A percentile compares a stretch with the other conserved stretches of the same genome.
Evolutionary conservation across 768 basidiomycete species (phyloP).

Genomic region (Hypholoma fasciculare): DNA sequence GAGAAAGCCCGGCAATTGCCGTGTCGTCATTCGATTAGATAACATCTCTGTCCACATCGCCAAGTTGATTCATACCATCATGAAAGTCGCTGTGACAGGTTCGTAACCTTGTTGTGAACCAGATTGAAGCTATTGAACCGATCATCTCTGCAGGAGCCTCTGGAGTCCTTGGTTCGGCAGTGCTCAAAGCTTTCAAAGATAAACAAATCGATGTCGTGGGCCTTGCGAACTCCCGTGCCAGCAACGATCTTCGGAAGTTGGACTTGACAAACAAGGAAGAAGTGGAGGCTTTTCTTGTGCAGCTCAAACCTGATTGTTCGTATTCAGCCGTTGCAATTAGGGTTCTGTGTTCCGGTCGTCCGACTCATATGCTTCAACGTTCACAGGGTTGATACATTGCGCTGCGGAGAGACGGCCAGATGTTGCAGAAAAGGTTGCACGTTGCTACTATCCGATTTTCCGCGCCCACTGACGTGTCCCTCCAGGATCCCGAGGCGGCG

Average conservation of each 20-base stretch:
- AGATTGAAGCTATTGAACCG: background rate
- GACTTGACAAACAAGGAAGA: conserved; percentile 65
- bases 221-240: conserved; percentile 71
- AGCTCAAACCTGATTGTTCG: conserved; percentile 69
- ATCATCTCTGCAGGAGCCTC: conserved; percentile 68
- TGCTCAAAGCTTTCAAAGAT: conserved; percentile 63
- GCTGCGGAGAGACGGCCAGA: conserved; percentile 94
- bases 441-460: conserved; percentile 9
- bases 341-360: background rate
- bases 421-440: conserved; percentile 81
- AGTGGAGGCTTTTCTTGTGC: conserved; percentile 53
- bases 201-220: conserved; percentile 51
- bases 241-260: conserved; percentile 51
- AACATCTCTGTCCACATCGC: background rate
- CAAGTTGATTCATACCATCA: conserved; percentile 7
- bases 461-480: background rate
- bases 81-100: conserved; percentile 65
- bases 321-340: background rate
- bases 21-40: conserved; percentile 3
- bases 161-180: conserved; percentile 84
- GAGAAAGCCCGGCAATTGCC: background rate
- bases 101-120: background rate
- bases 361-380: background rate
- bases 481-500: conserved; percentile 69
- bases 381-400: conserved; percentile 85